Conservation (phyloP, 2,329 filamentous ascomycete species). For the Xylaria multiplex region DNA sequence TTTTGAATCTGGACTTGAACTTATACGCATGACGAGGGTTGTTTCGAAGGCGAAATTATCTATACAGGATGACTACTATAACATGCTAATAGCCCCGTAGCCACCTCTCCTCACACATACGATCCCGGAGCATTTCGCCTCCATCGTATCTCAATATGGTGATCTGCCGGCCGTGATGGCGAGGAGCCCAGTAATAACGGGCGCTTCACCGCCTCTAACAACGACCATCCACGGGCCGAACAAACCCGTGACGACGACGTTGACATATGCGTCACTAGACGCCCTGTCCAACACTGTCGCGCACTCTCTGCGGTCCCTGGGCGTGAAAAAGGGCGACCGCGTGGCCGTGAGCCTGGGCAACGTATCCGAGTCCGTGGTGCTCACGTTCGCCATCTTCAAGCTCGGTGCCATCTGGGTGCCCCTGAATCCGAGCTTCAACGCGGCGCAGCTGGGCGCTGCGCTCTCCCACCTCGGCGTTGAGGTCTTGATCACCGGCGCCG, state of each 20-base stretch:
- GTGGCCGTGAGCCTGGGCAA: slow-evolving; percentile 91
- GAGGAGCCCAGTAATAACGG: slow-evolving; percentile 53
- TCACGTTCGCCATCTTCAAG: slow-evolving; percentile 93
- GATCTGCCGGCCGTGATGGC: slow-evolving; percentile 69
- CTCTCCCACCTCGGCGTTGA: slow-evolving; percentile 77
- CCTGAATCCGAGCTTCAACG: slow-evolving; percentile 89
- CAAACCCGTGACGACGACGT: slow-evolving; percentile 68
- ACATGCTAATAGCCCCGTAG: slow-evolving; percentile 53
- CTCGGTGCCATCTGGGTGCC: slow-evolving; percentile 95
- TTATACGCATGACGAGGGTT: neutral
- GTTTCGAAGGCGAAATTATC: neutral
- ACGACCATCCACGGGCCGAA: neutral
- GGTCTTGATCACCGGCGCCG: slow-evolving; percentile 84
- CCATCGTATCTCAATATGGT: slow-evolving; percentile 70
- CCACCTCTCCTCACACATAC: slow-evolving; percentile 74
- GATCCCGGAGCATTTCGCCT: slow-evolving; percentile 76
- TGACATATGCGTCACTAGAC: slow-evolving; percentile 83
- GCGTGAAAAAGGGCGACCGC: slow-evolving; percentile 82
- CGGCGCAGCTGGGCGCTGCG: slow-evolving; percentile 79
- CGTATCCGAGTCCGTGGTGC: slow-evolving; percentile 80
- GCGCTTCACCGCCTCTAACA: slow-evolving; percentile 35
- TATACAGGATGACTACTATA: neutral
- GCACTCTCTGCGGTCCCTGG: slow-evolving; percentile 72
- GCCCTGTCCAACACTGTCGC: slow-evolving; percentile 79
- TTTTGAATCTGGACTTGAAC: no score